phyloP scores from a whole-genome alignment of 2,329 filamentous ascomycete species.

The Lasiodiplodia theobromae region DNA sequence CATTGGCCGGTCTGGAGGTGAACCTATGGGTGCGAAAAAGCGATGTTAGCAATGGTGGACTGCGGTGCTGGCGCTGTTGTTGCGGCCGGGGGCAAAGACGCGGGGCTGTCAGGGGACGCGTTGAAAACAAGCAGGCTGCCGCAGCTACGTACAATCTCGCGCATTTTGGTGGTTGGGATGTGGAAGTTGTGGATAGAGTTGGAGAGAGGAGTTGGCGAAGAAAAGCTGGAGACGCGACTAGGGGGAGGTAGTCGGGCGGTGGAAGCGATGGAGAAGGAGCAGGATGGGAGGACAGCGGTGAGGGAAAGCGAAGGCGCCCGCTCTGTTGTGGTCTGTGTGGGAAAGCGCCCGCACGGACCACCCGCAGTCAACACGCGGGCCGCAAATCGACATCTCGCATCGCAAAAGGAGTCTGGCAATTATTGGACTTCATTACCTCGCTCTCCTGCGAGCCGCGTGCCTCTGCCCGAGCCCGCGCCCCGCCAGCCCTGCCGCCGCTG shows the following conservation, averaged over 20 bases:
- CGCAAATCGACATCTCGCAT: conserved; percentile 26
- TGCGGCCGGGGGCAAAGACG: conserved; percentile 45
- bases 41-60: conserved; percentile 62
- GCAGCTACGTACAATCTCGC: conserved; percentile 69
- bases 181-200: conserved; percentile 10
- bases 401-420: conserved; percentile 9
- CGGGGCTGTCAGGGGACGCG: conserved; percentile 50
- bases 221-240: conserved; percentile 17
- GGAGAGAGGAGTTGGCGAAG: not conserved
- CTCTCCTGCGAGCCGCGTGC: not conserved
- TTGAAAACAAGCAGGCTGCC: conserved; percentile 51
- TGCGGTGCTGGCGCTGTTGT: conserved; percentile 45
- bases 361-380: conserved; percentile 13
- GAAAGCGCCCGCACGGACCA: conserved; percentile 14
- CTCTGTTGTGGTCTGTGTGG: conserved; percentile 28
- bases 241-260: conserved; percentile 20
- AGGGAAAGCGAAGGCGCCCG: conserved; percentile 21
- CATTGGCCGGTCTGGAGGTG: conserved; percentile 99
- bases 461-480: not conserved
- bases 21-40: conserved; percentile 71
- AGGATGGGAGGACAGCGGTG: conserved; percentile 24
- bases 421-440: conserved; percentile 2
- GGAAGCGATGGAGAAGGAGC: conserved; percentile 26
- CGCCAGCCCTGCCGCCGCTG: conserved; percentile 4
- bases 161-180: conserved; percentile 59